These are phyloP conservation scores for Suillus subalutaceus DNA, from an alignment of 768 basidiomycete species.

Conservation along the genomic window DNA sequence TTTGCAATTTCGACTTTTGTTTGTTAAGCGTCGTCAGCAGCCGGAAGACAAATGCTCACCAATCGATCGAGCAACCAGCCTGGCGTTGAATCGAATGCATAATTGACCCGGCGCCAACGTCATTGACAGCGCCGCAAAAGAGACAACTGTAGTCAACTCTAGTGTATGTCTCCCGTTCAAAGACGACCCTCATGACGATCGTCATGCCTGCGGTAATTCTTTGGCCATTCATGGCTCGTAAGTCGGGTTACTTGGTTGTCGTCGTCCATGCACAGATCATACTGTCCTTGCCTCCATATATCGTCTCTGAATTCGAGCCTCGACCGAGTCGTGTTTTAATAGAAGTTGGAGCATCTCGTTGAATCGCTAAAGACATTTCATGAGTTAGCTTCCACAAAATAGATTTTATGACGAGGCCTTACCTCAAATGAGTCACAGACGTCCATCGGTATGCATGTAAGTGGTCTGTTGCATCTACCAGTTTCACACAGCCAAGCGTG, in stretches of 20 bases:
- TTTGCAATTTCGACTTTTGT: constrained; percentile 22
- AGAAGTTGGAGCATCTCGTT: constrained; percentile 13
- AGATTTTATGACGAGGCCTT: not conserved
- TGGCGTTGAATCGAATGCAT: constrained; percentile 15
- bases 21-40: constrained; percentile 9
- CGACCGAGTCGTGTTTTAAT: constrained; percentile 18
- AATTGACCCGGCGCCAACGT: not conserved
- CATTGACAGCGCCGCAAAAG: not conserved
- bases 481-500: not conserved
- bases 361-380: not conserved
- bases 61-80: constrained; percentile 28
- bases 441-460: constrained; percentile 28
- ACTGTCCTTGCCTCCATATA: constrained; percentile 27
- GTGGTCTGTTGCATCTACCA: not conserved
- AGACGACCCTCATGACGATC: constrained; percentile 27
- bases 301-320: constrained; percentile 17
- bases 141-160: constrained; percentile 16
- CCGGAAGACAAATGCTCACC: constrained; percentile 17
- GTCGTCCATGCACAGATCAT: constrained; percentile 16
- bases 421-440: constrained; percentile 30
- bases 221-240: too few species aligned
- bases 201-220: constrained; percentile 17
- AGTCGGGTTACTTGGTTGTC: too few species aligned
- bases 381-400: not conserved
- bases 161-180: constrained; percentile 20